Base-by-base conservation (phyloP, 208 protist genomes). In the Trypanosoma mega region DNA sequence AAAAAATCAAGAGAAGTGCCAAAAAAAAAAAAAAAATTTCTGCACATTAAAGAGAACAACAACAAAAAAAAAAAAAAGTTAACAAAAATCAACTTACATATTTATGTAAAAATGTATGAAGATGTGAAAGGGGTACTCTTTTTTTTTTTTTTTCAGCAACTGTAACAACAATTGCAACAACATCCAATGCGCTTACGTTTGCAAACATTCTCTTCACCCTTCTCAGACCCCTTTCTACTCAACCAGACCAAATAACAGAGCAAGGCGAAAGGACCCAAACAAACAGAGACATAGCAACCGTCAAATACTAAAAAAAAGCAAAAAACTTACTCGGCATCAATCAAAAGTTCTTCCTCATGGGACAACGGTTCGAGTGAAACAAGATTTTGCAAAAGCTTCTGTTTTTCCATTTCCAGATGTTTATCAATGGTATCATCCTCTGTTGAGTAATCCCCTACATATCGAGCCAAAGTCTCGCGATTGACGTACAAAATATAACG, bases 401-500 rank as follows among this genome's bases (percentile, higher is more conserved):
- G 53, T 33, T 67, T 66, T 45, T 73, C 67, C 14, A 57, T 16
- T 27, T 62, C 47, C 12, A 73, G 52, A 21, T 30, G 48, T 34
- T 73, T 41, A 20, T 63, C 43, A 36, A 73, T 55, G 20, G 47
- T 21, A 31, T 24, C 11, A 47, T 61, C 67, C 16, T 56, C 52
- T 34, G 58, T 60, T 18, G 54, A 63, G 45, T 63, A 66, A 20
- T 75, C 59, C 24, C 76, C 50, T 45, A 83, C 58, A 45, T 79
- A 87, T 9, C 36, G 26, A 8, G 58, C 33, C 1, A 87, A 45
- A 18, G 64, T 64, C 14, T 63, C 73, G 31, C 56, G 69, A 55
- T 87, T 87, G 6, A 68, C 53, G 60, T 51, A 65, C 2, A 76
- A 43, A 56, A 76, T 58, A 44, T 76, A 67, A 3, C 63, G 54